Conservation (phyloP, 2,329 filamentous ascomycete genomes). For the Aspergillus candidus region DNA sequence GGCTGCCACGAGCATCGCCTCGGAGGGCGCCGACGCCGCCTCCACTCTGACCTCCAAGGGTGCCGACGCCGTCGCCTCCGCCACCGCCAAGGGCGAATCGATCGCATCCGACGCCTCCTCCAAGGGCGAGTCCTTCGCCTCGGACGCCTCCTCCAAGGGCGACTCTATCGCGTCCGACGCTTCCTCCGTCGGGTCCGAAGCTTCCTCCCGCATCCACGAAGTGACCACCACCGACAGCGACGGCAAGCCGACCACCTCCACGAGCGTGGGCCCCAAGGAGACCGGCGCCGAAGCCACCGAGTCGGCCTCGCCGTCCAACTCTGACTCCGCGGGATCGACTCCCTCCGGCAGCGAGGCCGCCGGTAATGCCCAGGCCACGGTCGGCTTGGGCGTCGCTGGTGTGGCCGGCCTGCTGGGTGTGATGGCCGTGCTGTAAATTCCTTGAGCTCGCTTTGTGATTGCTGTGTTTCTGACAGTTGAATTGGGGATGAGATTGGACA, state of each 20-base stretch:
- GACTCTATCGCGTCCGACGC: conserved; percentile 11
- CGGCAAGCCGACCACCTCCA: conserved; percentile 12
- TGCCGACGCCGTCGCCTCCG: conserved; percentile 10
- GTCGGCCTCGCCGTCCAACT: conserved; percentile 6
- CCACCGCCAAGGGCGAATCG: conserved; percentile 8
- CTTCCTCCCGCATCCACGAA: conserved; percentile 4
- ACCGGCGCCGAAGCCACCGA: conserved; percentile 5
- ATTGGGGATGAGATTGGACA: conserved; percentile 3
- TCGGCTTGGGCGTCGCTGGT: conserved; percentile 17
- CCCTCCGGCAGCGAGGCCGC: conserved; percentile 15
- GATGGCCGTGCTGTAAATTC: conserved; percentile 26
- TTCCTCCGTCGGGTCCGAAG: conserved; percentile 6
- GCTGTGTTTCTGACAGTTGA: conserved; percentile 5
- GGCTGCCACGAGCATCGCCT: conserved; percentile 14
- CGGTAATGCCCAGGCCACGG: conserved; percentile 16
- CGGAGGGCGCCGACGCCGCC: conserved; percentile 12
- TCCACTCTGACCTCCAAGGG: conserved; percentile 14
- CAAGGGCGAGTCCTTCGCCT: conserved; percentile 6
- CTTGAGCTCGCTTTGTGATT: background rate
- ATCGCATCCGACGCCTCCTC: conserved; percentile 8
- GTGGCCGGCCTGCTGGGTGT: conserved; percentile 25
- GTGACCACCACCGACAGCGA: conserved; percentile 18
- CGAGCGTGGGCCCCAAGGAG: too few relatives aligned
- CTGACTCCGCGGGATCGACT: conserved; percentile 4
- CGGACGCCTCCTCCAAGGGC: conserved; percentile 9